A percentile compares a stretch with the other conserved stretches of the same genome.
These are phyloP conservation scores for Xylaria venustula DNA, from an alignment of 495 filamentous ascomycete genomes.

Conservation along the genomic window DNA sequence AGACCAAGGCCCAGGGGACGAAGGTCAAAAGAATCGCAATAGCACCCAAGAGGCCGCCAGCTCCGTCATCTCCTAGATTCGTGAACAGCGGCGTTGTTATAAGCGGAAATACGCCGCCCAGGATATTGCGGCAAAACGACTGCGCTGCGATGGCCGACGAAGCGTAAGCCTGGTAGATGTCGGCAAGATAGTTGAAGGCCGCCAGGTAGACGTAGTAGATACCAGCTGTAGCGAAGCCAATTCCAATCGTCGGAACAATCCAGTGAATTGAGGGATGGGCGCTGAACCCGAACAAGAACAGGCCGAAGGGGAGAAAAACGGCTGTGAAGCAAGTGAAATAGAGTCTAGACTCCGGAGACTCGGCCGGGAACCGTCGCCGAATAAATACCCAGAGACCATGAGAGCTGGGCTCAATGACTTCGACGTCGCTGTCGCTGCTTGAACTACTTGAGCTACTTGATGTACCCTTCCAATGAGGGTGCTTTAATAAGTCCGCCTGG, in stretches of 20 bases:
- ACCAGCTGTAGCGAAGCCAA: slow-evolving; percentile 77
- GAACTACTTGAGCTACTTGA: neutral
- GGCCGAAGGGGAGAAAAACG: slow-evolving; percentile 62
- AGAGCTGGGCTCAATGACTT: neutral
- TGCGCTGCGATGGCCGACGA: slow-evolving; percentile 87
- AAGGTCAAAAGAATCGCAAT: slow-evolving; percentile 68
- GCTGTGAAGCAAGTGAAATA: slow-evolving; percentile 80
- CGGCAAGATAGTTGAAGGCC: slow-evolving; percentile 93
- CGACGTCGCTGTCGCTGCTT: slow-evolving; percentile 20
- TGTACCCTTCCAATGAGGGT: slow-evolving; percentile 41
- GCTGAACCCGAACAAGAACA: slow-evolving; percentile 76
- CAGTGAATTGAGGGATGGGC: slow-evolving; percentile 66
- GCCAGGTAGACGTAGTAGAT: slow-evolving; percentile 88
- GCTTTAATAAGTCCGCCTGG: slow-evolving; percentile 55
- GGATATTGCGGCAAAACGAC: slow-evolving; percentile 77
- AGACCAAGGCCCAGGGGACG: slow-evolving; percentile 83
- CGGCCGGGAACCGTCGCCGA: slow-evolving; percentile 38
- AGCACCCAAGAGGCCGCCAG: slow-evolving; percentile 72
- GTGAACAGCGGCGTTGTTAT: slow-evolving; percentile 70
- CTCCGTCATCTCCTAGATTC: slow-evolving; percentile 68
- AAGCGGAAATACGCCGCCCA: slow-evolving; percentile 81
- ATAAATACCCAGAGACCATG: slow-evolving; percentile 36
- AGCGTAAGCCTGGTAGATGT: slow-evolving; percentile 81
- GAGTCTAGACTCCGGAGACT: slow-evolving; percentile 73
- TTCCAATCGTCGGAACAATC: slow-evolving; percentile 71